These are phyloP conservation scores for Immersiella caudata DNA, from an alignment of 495 filamentous ascomycete genomes.

Conservation along the genomic window DNA sequence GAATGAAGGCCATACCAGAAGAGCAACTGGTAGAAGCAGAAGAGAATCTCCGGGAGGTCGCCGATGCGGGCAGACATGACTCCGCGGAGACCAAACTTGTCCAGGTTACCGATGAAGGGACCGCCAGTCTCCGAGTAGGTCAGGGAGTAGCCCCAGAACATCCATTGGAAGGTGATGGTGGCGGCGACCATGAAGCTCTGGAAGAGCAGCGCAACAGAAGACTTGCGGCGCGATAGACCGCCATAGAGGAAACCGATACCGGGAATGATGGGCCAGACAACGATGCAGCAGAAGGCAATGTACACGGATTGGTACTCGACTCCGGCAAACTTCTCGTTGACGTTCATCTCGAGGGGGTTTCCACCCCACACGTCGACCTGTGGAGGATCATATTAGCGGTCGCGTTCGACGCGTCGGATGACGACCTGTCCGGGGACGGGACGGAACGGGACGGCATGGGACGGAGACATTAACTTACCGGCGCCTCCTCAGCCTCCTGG, in stretches of 20 bases:
- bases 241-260: conserved; percentile 97
- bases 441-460: neutral
- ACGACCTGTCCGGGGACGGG: neutral
- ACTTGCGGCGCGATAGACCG: conserved; percentile 89
- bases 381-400: neutral
- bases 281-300: conserved; percentile 12
- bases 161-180: conserved; percentile 75
- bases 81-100: conserved; percentile 59
- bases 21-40: conserved; percentile 64
- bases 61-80: conserved; percentile 44
- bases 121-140: conserved; percentile 84
- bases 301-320: conserved; percentile 19
- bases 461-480: conserved; percentile 8
- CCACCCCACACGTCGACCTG: conserved; percentile 15
- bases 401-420: neutral
- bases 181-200: conserved; percentile 60
- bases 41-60: conserved; percentile 79
- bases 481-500: conserved; percentile 11
- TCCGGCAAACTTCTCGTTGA: conserved; percentile 17
- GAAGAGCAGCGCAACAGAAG: conserved; percentile 90
- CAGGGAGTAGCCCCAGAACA: conserved; percentile 96
- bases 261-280: conserved; percentile 55
- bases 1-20: neutral
- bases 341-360: conserved; percentile 22
- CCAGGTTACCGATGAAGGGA: conserved; percentile 84